Percentiles rank a stretch among this genome's conserved stretches.
phyloP scores from a whole-genome alignment of 2,329 filamentous ascomycete genomes.

The Colletotrichum gloeosporioides region DNA sequence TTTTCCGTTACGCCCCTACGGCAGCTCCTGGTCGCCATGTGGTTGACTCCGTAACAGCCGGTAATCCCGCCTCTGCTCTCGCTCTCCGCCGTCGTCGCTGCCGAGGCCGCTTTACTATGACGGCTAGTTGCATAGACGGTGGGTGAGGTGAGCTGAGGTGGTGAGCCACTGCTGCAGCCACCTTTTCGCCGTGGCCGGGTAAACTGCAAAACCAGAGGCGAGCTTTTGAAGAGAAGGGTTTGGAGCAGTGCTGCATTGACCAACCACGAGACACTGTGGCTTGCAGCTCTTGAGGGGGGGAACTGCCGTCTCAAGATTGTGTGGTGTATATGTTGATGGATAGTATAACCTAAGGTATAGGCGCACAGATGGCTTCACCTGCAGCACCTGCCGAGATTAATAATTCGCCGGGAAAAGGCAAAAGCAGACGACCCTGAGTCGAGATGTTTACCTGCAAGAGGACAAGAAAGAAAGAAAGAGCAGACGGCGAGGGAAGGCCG shows the following conservation, averaged over 20 bases:
- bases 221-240: not conserved
- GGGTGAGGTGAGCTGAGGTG: not conserved
- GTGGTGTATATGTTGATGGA: not conserved
- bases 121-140: constrained; percentile 7
- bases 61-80: not conserved
- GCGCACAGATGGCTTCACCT: not conserved
- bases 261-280: not conserved
- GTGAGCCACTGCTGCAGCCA: not conserved
- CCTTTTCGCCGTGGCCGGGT: not conserved
- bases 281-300: not conserved
- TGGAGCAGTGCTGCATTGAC: not conserved
- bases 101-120: not conserved
- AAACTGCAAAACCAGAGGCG: not conserved
- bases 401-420: not conserved
- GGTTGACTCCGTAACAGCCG: constrained; percentile 11
- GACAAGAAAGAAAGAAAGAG: not conserved
- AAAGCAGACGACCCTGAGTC: not conserved
- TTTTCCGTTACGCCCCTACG: not conserved
- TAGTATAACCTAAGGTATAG: not conserved
- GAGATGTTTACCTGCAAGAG: not conserved
- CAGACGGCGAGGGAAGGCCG: not conserved
- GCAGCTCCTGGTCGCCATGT: not conserved
- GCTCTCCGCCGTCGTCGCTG: not conserved
- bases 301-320: not conserved
- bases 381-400: not conserved